A percentile compares a stretch with the other conserved stretches of the same genome.
phyloP scores from a whole-genome alignment of 1,284 basidiomycete genomes.

The Moesziomyces globuligerus region DNA sequence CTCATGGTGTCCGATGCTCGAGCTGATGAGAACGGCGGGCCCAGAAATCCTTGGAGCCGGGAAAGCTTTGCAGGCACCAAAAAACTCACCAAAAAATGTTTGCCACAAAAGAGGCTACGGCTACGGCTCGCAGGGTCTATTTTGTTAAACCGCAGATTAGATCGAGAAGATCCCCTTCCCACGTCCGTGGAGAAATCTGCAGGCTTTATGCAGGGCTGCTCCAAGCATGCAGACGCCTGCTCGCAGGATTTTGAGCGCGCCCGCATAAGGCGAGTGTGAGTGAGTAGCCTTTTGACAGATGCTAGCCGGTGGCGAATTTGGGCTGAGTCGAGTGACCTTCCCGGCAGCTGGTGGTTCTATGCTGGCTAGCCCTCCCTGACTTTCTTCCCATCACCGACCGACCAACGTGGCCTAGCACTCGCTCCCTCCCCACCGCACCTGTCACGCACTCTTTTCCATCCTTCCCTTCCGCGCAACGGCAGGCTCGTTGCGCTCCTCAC shows the following conservation, averaged over 20 bases:
- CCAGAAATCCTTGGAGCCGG: not conserved
- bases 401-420: not conserved
- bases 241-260: not conserved
- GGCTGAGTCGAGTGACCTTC: constrained; percentile 16
- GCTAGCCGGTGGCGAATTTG: constrained; percentile 16
- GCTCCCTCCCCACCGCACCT: not conserved
- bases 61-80: no score
- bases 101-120: no score
- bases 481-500: constrained; percentile 5
- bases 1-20: no score
- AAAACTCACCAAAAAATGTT: not conserved
- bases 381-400: not conserved
- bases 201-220: constrained; percentile 20
- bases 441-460: not conserved
- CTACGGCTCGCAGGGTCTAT: no score
- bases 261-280: no score
- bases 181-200: constrained; percentile 8
- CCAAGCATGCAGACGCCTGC: constrained; percentile 18
- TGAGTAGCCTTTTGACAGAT: constrained; percentile 11
- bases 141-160: not conserved
- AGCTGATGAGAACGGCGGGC: no score
- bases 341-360: not conserved
- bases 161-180: not conserved
- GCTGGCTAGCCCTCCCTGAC: no score
- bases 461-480: constrained; percentile 3